Base-by-base conservation (phyloP, 2,329 filamentous ascomycete genomes). In the Ceratocystis harringtonii region DNA sequence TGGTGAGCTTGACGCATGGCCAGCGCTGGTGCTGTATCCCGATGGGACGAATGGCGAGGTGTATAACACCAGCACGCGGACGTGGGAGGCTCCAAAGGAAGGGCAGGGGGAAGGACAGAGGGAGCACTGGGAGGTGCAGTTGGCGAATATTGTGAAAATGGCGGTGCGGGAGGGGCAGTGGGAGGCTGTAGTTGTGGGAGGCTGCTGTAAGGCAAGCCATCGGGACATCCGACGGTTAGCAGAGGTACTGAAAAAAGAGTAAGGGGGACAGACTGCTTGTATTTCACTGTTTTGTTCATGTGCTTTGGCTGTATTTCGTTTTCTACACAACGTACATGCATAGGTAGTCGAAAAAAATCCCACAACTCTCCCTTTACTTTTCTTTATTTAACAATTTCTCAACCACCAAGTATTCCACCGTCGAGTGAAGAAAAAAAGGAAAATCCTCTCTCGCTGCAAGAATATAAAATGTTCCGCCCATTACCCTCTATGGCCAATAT, bases 41-140 rank as follows among this genome's bases (percentile, higher is more conserved):
- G 86, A 89, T 71, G 85, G 85, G 0, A 87, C 86, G 1, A 84
- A 84, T 60, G 84, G 84, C 0, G 83, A 87, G 73, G 78, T 85
- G 0, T 88, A 88, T 73, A 82, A 88, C 71, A 85, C 84, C 0
- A 74, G 73, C 0, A 84, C 82, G 5, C 81, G 86, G 70, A 75
- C 74, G 63, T 89, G 86, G 86, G 80, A 80, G 68, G 48, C 48
- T 52, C 8, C n/a, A 5, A 25, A 70, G 1, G 68, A 65, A 2
- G 43, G 63, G 5, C 68, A 19, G 0, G 68, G 70, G 7, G 68
- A 70, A 28, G 3, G 28, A 28, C 2, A 28, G 5, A 66, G 68
- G 68, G 69, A 69, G 0, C 72, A 78, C 0, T 83, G 80, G 80
- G 80, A 81, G 66, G 69, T 70, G 1, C 76, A 78, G 64, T 73